Base-by-base conservation (phyloP, 2,329 filamentous ascomycete species). In the Beauveria sp. region DNA sequence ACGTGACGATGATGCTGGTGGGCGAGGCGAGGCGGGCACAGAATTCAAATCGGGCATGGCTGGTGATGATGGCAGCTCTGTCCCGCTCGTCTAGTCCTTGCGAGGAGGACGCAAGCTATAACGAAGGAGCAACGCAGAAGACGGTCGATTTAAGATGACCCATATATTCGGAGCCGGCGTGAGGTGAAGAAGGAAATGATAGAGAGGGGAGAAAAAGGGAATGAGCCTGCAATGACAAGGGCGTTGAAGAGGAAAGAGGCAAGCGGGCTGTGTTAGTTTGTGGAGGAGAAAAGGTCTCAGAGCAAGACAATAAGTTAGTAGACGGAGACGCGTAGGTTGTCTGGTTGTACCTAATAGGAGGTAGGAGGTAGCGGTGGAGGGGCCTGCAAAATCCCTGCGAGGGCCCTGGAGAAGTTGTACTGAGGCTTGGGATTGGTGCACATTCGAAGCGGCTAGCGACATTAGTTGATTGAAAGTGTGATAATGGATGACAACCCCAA, bases 11-110 rank as follows among this genome's bases (percentile, higher is more conserved):
- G 74, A 31, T 34, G 5, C 76, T 40, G 79, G 73, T 43, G 76
- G 70, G 65, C 76, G 78, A 56, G 80, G 79, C 60, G 79, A 82
- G 8, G 79, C 72, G 46, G 82, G 79, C 14, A 84, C 80, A 20
- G 80, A 79, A 73, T 85, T 84, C 65, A 84, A 77, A 65, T 84
- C 82, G 26, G 80, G 81, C 80, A 83, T 83, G 56, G 62, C 68
- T 57, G 54, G 31, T 28, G 18, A 45, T 20, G 52, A 31, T 55
- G 52, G 22, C 28, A 22, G 22, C 38, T 42, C 38, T 51, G 22
- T 43, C 20, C 34, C 12, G 12, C 34, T 49, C 40, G 50, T 58
- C 16, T 43, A n/a, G 46, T 50, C 45, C 45, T 42, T 51, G 56
- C 31, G 22, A 26, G 24, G 22, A 20, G 18, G 34, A 20, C 56